These are phyloP conservation scores for Fistulinella staudtii DNA, from an alignment of 1,284 basidiomycete genomes.

Conservation along the genomic window DNA sequence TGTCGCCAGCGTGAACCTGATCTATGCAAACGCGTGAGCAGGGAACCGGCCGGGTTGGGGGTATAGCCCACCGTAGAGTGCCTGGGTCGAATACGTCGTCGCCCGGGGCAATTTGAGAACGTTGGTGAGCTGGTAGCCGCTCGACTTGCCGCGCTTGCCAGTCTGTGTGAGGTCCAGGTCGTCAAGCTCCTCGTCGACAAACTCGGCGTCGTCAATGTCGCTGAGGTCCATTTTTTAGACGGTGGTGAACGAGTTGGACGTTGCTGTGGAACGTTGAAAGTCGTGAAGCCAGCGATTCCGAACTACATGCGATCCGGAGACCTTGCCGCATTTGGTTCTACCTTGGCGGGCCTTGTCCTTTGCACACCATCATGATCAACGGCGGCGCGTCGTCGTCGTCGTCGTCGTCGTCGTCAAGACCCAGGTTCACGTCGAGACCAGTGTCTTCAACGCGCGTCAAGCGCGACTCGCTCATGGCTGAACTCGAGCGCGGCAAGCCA, in stretches of 20 bases:
- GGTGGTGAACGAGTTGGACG: neutral
- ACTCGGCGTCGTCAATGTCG: conserved; percentile 23
- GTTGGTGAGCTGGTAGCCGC: conserved; percentile 49
- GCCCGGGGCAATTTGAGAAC: conserved; percentile 58
- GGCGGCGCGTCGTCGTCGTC: conserved; percentile 16
- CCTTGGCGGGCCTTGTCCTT: too few relatives aligned
- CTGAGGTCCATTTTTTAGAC: conserved; percentile 4
- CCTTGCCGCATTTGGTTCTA: too few relatives aligned
- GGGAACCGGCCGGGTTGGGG: neutral
- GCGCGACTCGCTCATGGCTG: conserved; percentile 60
- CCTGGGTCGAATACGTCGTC: conserved; percentile 64
- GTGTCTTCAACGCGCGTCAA: conserved; percentile 33
- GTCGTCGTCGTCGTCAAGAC: too few relatives aligned
- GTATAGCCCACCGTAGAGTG: conserved; percentile 50
- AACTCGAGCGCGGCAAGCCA: conserved; percentile 56
- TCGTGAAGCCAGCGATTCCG: too few relatives aligned
- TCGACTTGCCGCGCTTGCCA: conserved; percentile 16
- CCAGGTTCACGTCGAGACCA: conserved; percentile 7
- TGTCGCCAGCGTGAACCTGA: conserved; percentile 54
- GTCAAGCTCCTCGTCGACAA: conserved; percentile 8
- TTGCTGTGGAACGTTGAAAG: conserved; percentile 13
- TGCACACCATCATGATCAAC: conserved; percentile 15
- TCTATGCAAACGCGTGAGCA: conserved; percentile 37
- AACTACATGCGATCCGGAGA: too few relatives aligned
- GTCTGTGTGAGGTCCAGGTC: neutral